A percentile compares a stretch with the other conserved stretches of the same genome.
Conservation (phyloP, 2,329 filamentous ascomycete species). For the Colletotrichum coccodes region DNA sequence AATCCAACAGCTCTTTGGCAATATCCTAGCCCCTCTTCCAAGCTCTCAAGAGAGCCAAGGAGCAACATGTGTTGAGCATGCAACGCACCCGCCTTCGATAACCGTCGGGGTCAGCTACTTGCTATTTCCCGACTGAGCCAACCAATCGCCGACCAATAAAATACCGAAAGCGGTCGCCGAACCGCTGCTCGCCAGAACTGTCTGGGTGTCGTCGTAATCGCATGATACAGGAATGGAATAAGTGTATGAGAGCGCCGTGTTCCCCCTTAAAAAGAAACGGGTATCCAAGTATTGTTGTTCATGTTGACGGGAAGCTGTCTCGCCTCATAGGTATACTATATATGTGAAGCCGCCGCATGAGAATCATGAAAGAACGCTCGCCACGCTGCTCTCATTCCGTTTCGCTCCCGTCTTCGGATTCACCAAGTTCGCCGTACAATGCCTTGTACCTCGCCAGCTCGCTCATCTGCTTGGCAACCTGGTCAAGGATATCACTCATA, state of each 20-base stretch:
- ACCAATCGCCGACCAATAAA: background rate
- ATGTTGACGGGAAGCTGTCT: constrained; percentile 26
- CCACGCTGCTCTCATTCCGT: constrained; percentile 40
- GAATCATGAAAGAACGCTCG: constrained; percentile 31
- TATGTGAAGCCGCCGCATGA: constrained; percentile 27
- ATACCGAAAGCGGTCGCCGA: constrained; percentile 7
- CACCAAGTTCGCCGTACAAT: constrained; percentile 57
- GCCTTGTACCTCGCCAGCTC: constrained; percentile 72
- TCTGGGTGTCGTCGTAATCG: constrained; percentile 27
- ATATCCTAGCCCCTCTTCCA: background rate
- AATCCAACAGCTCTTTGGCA: background rate
- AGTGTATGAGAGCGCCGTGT: constrained; percentile 28
- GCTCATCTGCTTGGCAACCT: constrained; percentile 68
- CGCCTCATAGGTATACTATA: constrained; percentile 33
- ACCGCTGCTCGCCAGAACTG: constrained; percentile 12
- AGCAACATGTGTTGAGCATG: background rate
- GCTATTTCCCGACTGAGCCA: background rate
- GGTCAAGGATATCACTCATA: constrained; percentile 76
- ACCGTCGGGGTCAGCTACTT: background rate
- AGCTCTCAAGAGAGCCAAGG: background rate
- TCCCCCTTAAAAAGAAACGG: constrained; percentile 24
- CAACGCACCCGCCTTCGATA: background rate
- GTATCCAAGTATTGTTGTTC: constrained; percentile 30
- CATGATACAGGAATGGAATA: constrained; percentile 30
- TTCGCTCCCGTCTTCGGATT: constrained; percentile 45